Percentiles rank a stretch among this genome's conserved stretches.
These are phyloP conservation scores for Sonneratia caseolaris DNA, from an alignment of 345 rosid species.

Conservation along the genomic window DNA sequence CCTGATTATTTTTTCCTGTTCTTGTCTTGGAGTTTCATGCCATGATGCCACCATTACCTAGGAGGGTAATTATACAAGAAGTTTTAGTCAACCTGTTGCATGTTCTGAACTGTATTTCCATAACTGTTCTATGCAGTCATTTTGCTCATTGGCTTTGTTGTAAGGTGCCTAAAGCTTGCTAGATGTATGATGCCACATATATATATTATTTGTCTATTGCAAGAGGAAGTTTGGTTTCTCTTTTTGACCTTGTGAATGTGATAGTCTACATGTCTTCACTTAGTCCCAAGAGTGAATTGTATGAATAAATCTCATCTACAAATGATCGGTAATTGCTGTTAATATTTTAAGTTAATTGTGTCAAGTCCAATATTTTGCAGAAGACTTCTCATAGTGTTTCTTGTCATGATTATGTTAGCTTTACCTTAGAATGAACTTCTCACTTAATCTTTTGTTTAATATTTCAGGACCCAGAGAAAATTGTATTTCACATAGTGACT, in stretches of 20 bases:
- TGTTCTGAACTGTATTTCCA: background rate
- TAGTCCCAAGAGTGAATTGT: background rate
- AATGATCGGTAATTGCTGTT: background rate
- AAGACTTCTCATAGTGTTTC: background rate
- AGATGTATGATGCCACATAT: too few relatives aligned
- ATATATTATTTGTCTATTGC: background rate
- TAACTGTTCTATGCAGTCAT: background rate
- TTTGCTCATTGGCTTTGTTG: constrained; percentile 1
- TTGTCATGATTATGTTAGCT: background rate
- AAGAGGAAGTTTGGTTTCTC: background rate
- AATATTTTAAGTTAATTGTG: background rate
- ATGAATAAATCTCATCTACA: background rate
- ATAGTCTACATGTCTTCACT: background rate
- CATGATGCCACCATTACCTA: background rate
- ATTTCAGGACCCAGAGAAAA: constrained; percentile 54
- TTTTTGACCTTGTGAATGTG: background rate
- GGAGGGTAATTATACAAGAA: background rate
- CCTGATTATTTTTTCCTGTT: background rate
- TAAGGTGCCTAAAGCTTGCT: background rate
- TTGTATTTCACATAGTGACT: constrained; percentile 78
- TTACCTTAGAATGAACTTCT: background rate
- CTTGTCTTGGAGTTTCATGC: background rate
- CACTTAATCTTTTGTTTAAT: constrained; percentile 8
- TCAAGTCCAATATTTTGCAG: background rate
- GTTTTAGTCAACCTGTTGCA: background rate